Evolutionary conservation across 2,329 filamentous ascomycete genomes (phyloP).

Genomic region (Botrytis paeoniae): DNA sequence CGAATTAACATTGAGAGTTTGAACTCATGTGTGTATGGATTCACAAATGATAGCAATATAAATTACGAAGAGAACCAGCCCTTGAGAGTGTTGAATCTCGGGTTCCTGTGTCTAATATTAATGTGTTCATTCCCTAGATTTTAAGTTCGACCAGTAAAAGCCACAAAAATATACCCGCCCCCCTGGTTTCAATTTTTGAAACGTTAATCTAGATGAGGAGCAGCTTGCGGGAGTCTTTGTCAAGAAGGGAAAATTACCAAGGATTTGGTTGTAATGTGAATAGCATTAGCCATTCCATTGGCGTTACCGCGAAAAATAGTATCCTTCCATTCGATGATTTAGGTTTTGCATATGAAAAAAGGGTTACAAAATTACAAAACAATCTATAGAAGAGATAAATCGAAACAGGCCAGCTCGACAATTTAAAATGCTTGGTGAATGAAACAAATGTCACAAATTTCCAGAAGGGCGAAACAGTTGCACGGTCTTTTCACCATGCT

Average conservation of each 20-base stretch:
- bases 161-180: background rate
- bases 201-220: background rate
- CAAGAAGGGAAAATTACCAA: background rate
- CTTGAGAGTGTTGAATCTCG: background rate
- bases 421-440: background rate
- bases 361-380: background rate
- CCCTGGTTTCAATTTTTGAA: slow-evolving; percentile 2
- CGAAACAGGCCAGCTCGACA: background rate
- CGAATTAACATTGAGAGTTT: slow-evolving; percentile 10
- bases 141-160: background rate
- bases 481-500: background rate
- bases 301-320: background rate
- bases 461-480: background rate
- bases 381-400: background rate
- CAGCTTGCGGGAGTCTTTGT: background rate
- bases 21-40: slow-evolving; percentile 7
- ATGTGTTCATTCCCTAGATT: background rate
- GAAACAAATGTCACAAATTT: background rate
- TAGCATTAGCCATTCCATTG: background rate
- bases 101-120: background rate
- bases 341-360: background rate
- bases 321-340: background rate
- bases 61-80: slow-evolving; percentile 12
- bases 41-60: background rate
- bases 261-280: background rate